A percentile compares a stretch with the other conserved stretches of the same genome.
Conservation (phyloP, 805 yeast genomes). For the Limtongia smithiae region DNA sequence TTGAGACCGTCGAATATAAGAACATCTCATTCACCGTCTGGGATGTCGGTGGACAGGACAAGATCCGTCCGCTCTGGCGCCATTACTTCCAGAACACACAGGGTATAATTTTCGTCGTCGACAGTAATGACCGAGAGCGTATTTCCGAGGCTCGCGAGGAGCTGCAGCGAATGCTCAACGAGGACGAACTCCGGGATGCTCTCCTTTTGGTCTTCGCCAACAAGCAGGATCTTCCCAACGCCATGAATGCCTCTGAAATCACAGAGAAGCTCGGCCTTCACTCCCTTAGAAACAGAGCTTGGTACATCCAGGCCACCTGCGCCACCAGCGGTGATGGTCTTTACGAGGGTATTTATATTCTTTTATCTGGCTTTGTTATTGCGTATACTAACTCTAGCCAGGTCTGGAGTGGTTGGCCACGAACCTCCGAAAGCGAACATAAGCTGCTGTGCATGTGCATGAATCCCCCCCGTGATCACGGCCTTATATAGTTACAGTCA, state of each 20-base stretch:
- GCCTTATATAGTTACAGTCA: constrained; percentile 17
- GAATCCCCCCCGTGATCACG: constrained; percentile 1
- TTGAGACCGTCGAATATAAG: constrained; percentile 77
- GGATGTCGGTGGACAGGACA: constrained; percentile 96
- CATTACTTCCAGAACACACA: constrained; percentile 92
- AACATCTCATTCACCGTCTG: constrained; percentile 82
- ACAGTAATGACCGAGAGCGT: constrained; percentile 68
- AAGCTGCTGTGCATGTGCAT: constrained; percentile 16
- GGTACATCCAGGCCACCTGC: constrained; percentile 90
- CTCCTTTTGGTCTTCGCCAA: constrained; percentile 81
- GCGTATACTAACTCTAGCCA: background rate
- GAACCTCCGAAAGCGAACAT: constrained; percentile 29
- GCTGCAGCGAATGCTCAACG: constrained; percentile 70
- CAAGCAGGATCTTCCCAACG: constrained; percentile 72
- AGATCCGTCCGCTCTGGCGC: constrained; percentile 90
- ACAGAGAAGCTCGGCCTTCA: constrained; percentile 67
- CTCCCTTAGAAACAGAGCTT: constrained; percentile 63
- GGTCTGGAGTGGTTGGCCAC: constrained; percentile 30
- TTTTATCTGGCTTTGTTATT: background rate
- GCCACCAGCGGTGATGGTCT: constrained; percentile 89
- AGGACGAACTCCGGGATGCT: constrained; percentile 78
- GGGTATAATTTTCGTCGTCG: constrained; percentile 87
- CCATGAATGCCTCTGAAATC: constrained; percentile 74
- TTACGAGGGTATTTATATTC: constrained; percentile 56
- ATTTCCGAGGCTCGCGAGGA: constrained; percentile 76